Evolutionary conservation across 768 basidiomycete genomes (phyloP).

Genomic region (Mycena metata): DNA sequence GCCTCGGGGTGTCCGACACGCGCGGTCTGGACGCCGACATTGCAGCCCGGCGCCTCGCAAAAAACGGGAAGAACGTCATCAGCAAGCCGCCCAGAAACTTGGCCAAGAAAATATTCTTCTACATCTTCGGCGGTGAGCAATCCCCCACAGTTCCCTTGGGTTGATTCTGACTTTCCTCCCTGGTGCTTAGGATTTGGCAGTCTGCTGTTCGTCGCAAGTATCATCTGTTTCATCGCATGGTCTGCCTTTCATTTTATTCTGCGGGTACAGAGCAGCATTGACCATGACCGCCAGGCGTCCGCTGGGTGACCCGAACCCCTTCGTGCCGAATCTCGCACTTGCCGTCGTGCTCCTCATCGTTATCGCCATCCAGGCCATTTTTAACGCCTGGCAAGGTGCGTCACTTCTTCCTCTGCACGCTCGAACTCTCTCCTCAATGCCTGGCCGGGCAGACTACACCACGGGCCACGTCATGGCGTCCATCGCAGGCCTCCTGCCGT

Average conservation of each 20-base stretch:
- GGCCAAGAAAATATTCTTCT: constrained; percentile 60
- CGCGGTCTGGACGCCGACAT: constrained; percentile 65
- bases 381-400: constrained; percentile 61
- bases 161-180: neutral
- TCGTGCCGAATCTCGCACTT: constrained; percentile 69
- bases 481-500: constrained; percentile 75
- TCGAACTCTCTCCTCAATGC: neutral
- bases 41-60: constrained; percentile 59
- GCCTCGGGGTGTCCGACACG: constrained; percentile 59
- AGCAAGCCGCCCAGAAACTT: constrained; percentile 61
- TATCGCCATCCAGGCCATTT: constrained; percentile 52
- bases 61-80: constrained; percentile 65
- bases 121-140: constrained; percentile 60
- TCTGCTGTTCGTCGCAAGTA: constrained; percentile 58
- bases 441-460: constrained; percentile 60
- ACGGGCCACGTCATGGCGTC: constrained; percentile 72
- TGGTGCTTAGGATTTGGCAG: constrained; percentile 57
- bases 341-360: constrained; percentile 67
- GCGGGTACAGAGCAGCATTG: constrained; percentile 32
- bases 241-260: constrained; percentile 29
- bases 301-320: constrained; percentile 67
- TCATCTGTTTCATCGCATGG: constrained; percentile 70
- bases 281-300: constrained; percentile 60
- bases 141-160: neutral
- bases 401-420: neutral